Percentiles rank a stretch among this genome's conserved stretches.
phyloP scores from a whole-genome alignment of 805 yeast genomes.

The Clavispora vitiphila region DNA sequence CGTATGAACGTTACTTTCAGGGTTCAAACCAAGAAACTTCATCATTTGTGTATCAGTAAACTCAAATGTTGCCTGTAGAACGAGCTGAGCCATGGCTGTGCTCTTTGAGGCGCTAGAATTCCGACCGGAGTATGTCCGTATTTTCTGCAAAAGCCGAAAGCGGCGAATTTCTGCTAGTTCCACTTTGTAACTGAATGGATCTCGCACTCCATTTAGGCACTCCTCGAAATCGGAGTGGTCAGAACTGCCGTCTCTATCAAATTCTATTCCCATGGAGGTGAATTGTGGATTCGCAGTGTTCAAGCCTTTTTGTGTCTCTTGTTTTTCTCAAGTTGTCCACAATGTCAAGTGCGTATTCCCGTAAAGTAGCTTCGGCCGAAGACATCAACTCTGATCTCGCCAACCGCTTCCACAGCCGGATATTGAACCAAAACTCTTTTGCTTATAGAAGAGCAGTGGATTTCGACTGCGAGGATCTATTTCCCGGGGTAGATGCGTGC shows the following conservation, averaged over 20 bases:
- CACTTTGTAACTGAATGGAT: slow-evolving; percentile 9
- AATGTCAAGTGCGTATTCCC: neutral
- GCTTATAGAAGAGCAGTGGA: neutral
- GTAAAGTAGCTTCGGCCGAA: slow-evolving; percentile 4
- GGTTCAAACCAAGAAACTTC: slow-evolving; percentile 6
- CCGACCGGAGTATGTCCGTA: slow-evolving; percentile 3
- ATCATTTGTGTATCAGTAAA: slow-evolving; percentile 11
- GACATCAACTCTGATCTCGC: slow-evolving; percentile 2
- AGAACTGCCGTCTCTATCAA: neutral
- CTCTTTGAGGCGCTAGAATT: slow-evolving; percentile 8
- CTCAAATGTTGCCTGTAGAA: slow-evolving; percentile 3
- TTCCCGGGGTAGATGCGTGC: neutral
- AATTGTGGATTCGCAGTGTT: too few species aligned
- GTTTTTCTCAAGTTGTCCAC: neutral
- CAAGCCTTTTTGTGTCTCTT: too few species aligned
- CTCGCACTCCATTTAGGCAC: neutral
- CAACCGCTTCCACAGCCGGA: neutral
- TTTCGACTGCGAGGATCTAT: neutral
- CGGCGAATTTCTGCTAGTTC: slow-evolving; percentile 9
- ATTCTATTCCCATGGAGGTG: neutral
- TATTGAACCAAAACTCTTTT: too few species aligned
- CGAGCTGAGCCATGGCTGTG: slow-evolving; percentile 11
- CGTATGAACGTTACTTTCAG: slow-evolving; percentile 3
- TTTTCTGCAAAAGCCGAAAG: slow-evolving; percentile 2
- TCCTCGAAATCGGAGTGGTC: neutral